phyloP scores from a whole-genome alignment of 192 early-diverging fungal species.

The Rhizophagus sp. region DNA sequence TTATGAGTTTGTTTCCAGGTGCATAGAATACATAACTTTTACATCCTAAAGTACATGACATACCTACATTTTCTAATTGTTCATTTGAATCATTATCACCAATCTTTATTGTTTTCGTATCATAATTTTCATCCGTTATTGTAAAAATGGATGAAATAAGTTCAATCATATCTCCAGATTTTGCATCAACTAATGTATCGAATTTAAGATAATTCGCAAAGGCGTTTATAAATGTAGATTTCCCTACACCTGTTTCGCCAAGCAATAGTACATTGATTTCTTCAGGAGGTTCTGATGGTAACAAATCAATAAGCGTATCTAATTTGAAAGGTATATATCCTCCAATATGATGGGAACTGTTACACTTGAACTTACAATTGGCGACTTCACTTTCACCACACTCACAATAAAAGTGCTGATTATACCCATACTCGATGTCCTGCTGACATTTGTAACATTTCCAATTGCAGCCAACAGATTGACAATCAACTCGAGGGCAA shows the following conservation, averaged over 20 bases:
- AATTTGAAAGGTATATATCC: too few species aligned
- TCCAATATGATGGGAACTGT: too few species aligned
- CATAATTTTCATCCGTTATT: slow-evolving; percentile 17
- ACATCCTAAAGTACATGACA: slow-evolving; percentile 29
- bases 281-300: background rate
- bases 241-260: slow-evolving; percentile 32
- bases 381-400: too few species aligned
- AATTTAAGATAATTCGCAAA: slow-evolving; percentile 38
- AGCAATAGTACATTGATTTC: slow-evolving; percentile 11
- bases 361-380: too few species aligned
- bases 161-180: slow-evolving; percentile 15
- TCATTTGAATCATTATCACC: slow-evolving; percentile 33
- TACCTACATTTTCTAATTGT: background rate
- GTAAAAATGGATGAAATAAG: slow-evolving; percentile 35
- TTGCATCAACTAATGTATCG: slow-evolving; percentile 29
- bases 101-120: slow-evolving; percentile 22
- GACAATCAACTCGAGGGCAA: too few species aligned
- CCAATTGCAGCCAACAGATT: too few species aligned
- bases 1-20: slow-evolving; percentile 15
- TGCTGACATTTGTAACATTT: too few species aligned
- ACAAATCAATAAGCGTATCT: too few species aligned
- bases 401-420: too few species aligned
- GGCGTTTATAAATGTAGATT: slow-evolving; percentile 40
- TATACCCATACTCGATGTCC: too few species aligned
- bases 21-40: slow-evolving; percentile 32